Evolutionary conservation across 139 green algal genomes (phyloP).

Genomic region (Mesotaenium endlicherianum): DNA sequence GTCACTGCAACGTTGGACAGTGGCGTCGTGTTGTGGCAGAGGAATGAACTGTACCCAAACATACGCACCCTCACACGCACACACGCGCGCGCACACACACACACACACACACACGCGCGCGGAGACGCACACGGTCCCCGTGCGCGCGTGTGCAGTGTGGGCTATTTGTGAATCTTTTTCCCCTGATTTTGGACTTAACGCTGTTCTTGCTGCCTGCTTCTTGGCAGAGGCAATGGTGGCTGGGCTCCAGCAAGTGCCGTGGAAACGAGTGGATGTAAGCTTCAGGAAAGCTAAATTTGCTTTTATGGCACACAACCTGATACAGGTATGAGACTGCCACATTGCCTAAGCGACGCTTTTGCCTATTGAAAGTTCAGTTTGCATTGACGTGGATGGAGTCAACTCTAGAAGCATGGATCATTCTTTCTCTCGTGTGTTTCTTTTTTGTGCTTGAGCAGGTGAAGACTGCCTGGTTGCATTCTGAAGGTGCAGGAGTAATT

Average conservation of each 20-base stretch:
- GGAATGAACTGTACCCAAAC: too few relatives aligned
- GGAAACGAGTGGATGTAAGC: slow-evolving; percentile 1
- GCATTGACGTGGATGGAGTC: too few relatives aligned
- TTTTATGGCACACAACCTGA: background rate
- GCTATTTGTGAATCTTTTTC: too few relatives aligned
- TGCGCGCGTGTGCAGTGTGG: too few relatives aligned
- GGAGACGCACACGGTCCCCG: too few relatives aligned
- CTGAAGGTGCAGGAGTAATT: background rate
- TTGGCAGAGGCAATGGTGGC: slow-evolving; percentile 5
- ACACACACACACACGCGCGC: too few relatives aligned
- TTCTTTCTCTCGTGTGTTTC: background rate
- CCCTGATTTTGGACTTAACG: too few relatives aligned
- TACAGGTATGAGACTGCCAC: slow-evolving; percentile 1
- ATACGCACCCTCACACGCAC: too few relatives aligned
- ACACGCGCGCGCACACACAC: too few relatives aligned
- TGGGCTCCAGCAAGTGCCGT: slow-evolving; percentile 6
- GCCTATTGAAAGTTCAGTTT: background rate
- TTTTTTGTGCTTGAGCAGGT: background rate
- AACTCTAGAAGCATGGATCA: background rate
- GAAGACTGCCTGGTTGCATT: background rate
- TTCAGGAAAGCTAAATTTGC: background rate
- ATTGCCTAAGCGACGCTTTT: background rate
- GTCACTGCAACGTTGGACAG: too few relatives aligned
- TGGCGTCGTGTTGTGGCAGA: too few relatives aligned
- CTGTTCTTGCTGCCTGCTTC: too few relatives aligned